Evolutionary conservation across 768 basidiomycete genomes (phyloP), one percentile per base, ranked within the genome.

Genomic region (Termitomyces sp.): DNA sequence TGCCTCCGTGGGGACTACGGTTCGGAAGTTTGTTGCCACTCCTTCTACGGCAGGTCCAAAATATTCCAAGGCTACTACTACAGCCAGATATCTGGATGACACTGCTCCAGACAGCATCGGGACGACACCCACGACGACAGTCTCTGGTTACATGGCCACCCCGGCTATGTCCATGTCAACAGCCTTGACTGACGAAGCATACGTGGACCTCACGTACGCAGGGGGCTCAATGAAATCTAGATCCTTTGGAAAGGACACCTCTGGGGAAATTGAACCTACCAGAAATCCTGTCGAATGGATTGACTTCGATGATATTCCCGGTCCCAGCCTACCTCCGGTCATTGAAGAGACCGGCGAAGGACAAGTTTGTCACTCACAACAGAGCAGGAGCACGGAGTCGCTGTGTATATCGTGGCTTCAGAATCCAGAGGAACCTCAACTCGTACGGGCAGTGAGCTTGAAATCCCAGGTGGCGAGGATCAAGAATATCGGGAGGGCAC

Each of bases 401-500:
- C 43, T 66, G 16, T 53, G 52, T 20, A 62, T 63, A 32, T 52
- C 66, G 16, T 65, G 66, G 63, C 41, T 65, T 36, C 59, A 63
- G 36, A 61, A 56, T 47, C 60, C 63, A 32, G 58, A 62, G 43
- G 60, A 62, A 43, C 30, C 36, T 18, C 61, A 41, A 40, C 54
- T 64, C 20, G 57, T 52, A 20, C 57, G 52, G 2, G 58, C 54
- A 22, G 49, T 59, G 30, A 64, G 47, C 59, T 61, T 60, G 52
- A 59, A 55, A 43, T 43, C 52, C 11, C 63, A 58, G 11, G 26
- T 65, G 11, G 48, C 65, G 18, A 69, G 72, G 52, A 70, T 79
- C 56, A 79, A 74, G 69, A 77, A 70, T 55, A 66, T 75, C 36
- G 78, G 79, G 3, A 73, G 61, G 44, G 76, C 68, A 44, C 74